Evolutionary conservation across 306 rosid genomes (phyloP).

Genomic region (Dalbergia cochinchinensis): DNA sequence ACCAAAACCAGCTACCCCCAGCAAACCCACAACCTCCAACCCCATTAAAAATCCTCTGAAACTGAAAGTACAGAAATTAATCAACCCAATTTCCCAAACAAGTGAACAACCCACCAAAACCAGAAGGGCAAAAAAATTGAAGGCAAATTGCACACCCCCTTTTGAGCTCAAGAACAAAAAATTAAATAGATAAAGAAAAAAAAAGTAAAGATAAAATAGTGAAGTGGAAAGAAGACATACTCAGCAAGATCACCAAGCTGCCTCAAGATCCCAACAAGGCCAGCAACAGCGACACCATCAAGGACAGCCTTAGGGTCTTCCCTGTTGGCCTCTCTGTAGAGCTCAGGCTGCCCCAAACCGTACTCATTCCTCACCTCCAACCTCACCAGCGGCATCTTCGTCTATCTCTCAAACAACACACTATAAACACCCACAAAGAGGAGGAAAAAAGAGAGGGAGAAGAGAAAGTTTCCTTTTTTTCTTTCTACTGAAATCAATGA

Average conservation of each 20-base stretch:
- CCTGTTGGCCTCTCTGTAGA: constrained; percentile 60
- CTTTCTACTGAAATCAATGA: constrained; percentile 41
- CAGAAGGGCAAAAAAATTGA: background rate
- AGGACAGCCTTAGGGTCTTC: constrained; percentile 97
- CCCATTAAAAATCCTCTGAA: constrained; percentile 20
- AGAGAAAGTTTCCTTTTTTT: no score
- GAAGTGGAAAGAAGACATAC: constrained; percentile 59
- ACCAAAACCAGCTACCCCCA: constrained; percentile 33
- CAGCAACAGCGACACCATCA: constrained; percentile 89
- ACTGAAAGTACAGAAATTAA: constrained; percentile 34
- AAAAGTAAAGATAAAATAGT: no score
- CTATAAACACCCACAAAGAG: constrained; percentile 25
- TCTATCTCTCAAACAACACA: background rate
- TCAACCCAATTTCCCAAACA: constrained; percentile 43
- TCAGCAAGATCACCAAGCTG: constrained; percentile 99
- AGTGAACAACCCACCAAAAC: constrained; percentile 2
- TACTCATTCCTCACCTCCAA: constrained; percentile 81
- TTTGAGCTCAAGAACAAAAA: background rate
- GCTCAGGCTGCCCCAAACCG: constrained; percentile 76
- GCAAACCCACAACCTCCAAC: constrained; percentile 36
- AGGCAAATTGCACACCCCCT: constrained; percentile 13
- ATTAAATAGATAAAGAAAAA: background rate
- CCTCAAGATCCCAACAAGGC: constrained; percentile 97
- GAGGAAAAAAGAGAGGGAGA: no score
- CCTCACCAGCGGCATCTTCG: constrained; percentile 85